Evolutionary conservation across 345 rosid species (phyloP).

Genomic region (Citrus unshiu): DNA sequence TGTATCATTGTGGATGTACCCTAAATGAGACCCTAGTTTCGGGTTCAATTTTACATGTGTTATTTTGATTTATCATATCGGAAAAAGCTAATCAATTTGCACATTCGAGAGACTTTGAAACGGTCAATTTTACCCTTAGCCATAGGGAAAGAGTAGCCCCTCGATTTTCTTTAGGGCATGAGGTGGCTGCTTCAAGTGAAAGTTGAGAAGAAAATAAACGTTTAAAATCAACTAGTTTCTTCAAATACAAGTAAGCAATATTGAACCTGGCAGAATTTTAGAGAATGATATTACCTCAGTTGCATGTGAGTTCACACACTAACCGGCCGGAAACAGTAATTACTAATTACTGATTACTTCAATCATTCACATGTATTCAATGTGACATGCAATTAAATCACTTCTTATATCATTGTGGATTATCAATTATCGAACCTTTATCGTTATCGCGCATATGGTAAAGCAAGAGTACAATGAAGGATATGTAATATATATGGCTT

Average conservation of each 20-base stretch:
- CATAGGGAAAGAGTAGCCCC: neutral
- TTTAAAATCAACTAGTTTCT: neutral
- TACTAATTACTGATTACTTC: neutral
- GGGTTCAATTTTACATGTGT: neutral
- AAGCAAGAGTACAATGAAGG: neutral
- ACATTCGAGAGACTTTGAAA: neutral
- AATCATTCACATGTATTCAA: neutral
- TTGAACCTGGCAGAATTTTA: slow-evolving; percentile 14
- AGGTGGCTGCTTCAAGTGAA: neutral
- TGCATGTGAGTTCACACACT: neutral
- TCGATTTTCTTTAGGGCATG: neutral
- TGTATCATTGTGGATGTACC: neutral
- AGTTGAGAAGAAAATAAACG: neutral
- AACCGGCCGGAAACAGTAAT: neutral
- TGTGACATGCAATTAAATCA: slow-evolving; percentile 6
- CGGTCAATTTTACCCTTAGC: neutral
- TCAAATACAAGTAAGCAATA: slow-evolving; percentile 13
- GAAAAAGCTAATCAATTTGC: neutral
- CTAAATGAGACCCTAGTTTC: neutral
- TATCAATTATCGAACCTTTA: neutral
- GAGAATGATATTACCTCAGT: slow-evolving; percentile 18
- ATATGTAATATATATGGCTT: slow-evolving; percentile 11
- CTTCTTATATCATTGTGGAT: neutral
- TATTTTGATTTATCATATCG: neutral
- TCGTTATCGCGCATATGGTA: neutral